These are phyloP conservation scores for Detonula confervacea DNA, from an alignment of 352 stramenopile species.

Conservation along the genomic window DNA sequence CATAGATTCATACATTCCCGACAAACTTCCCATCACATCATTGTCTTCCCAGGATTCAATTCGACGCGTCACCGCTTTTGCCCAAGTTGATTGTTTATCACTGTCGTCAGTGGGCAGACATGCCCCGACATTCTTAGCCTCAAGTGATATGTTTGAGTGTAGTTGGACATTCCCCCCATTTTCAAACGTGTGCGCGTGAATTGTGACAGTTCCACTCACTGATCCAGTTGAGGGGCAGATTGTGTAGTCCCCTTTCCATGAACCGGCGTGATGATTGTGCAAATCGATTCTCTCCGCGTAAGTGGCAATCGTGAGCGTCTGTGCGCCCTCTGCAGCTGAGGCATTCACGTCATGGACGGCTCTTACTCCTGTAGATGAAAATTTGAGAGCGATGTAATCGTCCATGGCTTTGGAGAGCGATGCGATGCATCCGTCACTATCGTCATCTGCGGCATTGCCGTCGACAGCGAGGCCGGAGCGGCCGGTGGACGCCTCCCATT, in stretches of 20 bases:
- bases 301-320: constrained; percentile 23
- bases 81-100: constrained; percentile 31
- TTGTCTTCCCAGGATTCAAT: constrained; percentile 74
- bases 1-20: constrained; percentile 91
- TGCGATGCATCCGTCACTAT: constrained; percentile 16
- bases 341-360: constrained; percentile 18
- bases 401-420: constrained; percentile 29
- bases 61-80: constrained; percentile 38
- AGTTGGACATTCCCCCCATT: constrained; percentile 90
- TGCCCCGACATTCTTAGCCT: neutral
- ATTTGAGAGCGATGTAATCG: constrained; percentile 20
- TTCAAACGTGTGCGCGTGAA: constrained; percentile 95
- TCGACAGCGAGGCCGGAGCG: constrained; percentile 11
- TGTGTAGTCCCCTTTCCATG: constrained; percentile 56
- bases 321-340: neutral
- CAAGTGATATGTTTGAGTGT: constrained; percentile 23
- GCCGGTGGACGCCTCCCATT: constrained; percentile 27
- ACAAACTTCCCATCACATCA: constrained; percentile 92
- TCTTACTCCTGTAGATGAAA: constrained; percentile 23
- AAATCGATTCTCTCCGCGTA: constrained; percentile 62
- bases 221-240: constrained; percentile 19
- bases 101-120: constrained; percentile 6
- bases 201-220: constrained; percentile 71
- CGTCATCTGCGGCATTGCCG: neutral
- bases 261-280: constrained; percentile 52